A percentile compares a stretch with the other conserved stretches of the same genome.
phyloP scores from a whole-genome alignment of 169 alveolate genomes.

The Eimeria sp. region DNA sequence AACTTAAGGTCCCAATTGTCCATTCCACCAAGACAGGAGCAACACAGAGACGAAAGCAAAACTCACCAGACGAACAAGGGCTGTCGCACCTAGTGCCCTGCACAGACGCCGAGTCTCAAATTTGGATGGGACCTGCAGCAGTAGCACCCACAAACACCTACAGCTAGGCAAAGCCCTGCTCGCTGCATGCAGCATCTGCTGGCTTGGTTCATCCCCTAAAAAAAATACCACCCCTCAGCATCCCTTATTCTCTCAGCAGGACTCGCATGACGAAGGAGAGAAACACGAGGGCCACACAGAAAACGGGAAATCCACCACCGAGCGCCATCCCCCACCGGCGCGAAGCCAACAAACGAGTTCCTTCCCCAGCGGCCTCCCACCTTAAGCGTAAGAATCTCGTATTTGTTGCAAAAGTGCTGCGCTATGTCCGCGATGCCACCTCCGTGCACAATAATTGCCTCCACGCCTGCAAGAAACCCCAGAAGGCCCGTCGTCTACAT shows the following conservation, averaged over 20 bases:
- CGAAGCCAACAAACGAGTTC: background rate
- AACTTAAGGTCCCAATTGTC: background rate
- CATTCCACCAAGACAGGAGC: background rate
- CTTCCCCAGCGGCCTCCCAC: slow-evolving; percentile 74
- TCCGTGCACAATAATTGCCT: slow-evolving; percentile 96
- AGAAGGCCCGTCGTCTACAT: background rate
- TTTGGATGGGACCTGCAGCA: slow-evolving; percentile 90
- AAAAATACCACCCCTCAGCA: background rate
- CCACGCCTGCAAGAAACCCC: slow-evolving; percentile 91
- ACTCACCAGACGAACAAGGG: slow-evolving; percentile 96
- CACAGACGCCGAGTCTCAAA: slow-evolving; percentile 98
- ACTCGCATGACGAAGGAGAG: background rate
- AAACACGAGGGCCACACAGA: background rate
- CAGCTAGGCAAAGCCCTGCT: background rate
- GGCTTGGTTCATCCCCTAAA: background rate
- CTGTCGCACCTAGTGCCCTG: slow-evolving; percentile 97
- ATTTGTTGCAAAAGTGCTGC: slow-evolving; percentile 98
- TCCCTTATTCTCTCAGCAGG: background rate
- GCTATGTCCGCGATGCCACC: slow-evolving; percentile 98
- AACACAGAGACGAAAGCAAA: background rate
- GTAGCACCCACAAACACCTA: background rate
- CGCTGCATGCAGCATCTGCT: background rate
- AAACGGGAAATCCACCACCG: background rate
- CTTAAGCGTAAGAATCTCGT: slow-evolving; percentile 96
- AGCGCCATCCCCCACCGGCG: background rate